These are phyloP conservation scores for Agaricus sinodeliciosus DNA, from an alignment of 768 basidiomycete genomes.

Conservation along the genomic window DNA sequence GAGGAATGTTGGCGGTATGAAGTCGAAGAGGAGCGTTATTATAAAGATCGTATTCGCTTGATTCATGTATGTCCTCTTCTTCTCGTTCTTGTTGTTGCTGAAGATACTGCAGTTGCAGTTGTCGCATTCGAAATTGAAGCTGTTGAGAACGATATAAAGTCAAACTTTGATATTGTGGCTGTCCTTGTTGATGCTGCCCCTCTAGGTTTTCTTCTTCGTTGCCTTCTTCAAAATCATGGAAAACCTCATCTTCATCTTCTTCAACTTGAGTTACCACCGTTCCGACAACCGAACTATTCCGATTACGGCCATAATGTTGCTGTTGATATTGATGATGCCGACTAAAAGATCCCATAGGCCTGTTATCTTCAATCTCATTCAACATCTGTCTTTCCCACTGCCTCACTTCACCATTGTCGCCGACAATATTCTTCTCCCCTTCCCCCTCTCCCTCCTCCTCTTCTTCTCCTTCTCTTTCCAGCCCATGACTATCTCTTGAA, in stretches of 20 bases:
- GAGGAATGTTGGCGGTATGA: neutral
- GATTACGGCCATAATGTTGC: neutral
- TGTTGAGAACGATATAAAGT: slow-evolving; percentile 2
- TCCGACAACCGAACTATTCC: neutral
- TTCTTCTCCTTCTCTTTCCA: neutral
- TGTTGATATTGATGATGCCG: neutral
- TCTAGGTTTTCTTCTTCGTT: neutral
- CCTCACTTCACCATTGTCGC: neutral
- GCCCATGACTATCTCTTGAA: neutral
- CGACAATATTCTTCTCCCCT: neutral
- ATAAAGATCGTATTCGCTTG: too few species aligned
- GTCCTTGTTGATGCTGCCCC: neutral
- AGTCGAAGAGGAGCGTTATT: neutral
- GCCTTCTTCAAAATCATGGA: too few species aligned
- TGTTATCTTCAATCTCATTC: slow-evolving; percentile 10
- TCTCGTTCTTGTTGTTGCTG: neutral
- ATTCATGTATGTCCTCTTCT: too few species aligned
- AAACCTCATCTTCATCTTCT: too few species aligned
- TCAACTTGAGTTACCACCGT: too few species aligned
- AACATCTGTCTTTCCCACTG: neutral
- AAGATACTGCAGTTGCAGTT: slow-evolving; percentile 14
- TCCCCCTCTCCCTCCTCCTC: neutral
- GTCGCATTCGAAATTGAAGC: neutral
- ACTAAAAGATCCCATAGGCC: slow-evolving; percentile 5
- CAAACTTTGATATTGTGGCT: neutral